Evolutionary conservation across 257 asterid species (phyloP), one percentile per base, ranked within the genome.

Genomic region (Lavandula angustifolia): DNA sequence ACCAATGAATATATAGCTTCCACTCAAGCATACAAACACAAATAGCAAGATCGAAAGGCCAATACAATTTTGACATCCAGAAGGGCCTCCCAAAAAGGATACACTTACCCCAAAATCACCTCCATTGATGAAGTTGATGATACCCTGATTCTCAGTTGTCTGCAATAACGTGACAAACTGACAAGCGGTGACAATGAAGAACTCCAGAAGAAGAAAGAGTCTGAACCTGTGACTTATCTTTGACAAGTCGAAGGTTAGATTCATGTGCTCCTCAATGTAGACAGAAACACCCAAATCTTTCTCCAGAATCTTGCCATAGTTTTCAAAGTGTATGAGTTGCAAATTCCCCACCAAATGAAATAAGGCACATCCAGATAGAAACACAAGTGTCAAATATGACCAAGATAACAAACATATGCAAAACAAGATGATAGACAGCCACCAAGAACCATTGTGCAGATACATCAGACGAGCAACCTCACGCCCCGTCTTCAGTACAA

Each of bases 211-310:
- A 66, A 90, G 90, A 80, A 87, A 90, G 46, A 84, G 62, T 47
- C 96, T 74, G 64, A 90, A 90, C 69, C 95, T 78, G 75, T 87
- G 97, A 70, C 96, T 90, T 76, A 90, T 85, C 75, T 85, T 90
- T 4, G 92, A 87, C n/a, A 87, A 68, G 76, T 79, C 80, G 42
- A 69, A 44, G 6, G 84, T 79, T 17, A 90, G 85, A 53, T 60
- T 83, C 91, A 82, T 78, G 81, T 90, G 96, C 72, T 87, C 97
- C 61, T 90, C 83, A 10, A 87, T 87, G 76, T 84, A 87, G 73
- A 79, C 75, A 4, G 88, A 85, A 61, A 85, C 81, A 67, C 87
- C 96, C 84, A 78, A 48, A 84, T 87, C 92, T 46, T 57, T 79
- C 77, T 90, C 97, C 61, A 87, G 79, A 50, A 90, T 75, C 48